Evolutionary conservation across 768 basidiomycete species (phyloP).

Genomic region (Strobilomyces confusus): DNA sequence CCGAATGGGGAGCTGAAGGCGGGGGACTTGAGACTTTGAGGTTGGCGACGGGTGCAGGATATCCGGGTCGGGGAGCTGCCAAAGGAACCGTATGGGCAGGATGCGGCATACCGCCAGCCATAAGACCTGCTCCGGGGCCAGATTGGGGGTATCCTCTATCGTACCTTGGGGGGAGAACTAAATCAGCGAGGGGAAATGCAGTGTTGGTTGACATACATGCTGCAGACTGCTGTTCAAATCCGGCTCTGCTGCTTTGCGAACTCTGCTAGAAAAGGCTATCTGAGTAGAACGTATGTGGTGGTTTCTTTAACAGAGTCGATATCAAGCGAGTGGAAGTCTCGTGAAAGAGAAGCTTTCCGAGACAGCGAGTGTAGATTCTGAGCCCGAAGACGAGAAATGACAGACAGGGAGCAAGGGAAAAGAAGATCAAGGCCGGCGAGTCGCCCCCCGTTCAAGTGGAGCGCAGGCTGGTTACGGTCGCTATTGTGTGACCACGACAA

Average conservation of each 20-base stretch:
- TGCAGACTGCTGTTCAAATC: conserved; percentile 59
- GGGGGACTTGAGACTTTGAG: conserved; percentile 54
- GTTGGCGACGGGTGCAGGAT: conserved; percentile 64
- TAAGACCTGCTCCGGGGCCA: conserved; percentile 49
- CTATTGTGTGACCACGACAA: conserved; percentile 15
- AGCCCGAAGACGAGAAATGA: conserved; percentile 8
- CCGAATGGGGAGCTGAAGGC: conserved; percentile 35
- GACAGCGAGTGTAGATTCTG: conserved; percentile 18
- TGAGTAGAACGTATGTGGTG: conserved; percentile 1
- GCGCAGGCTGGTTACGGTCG: conserved; percentile 16
- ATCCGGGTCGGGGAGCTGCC: conserved; percentile 70
- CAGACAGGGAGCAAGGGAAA: background rate
- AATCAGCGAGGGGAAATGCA: conserved; percentile 7
- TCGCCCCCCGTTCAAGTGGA: background rate
- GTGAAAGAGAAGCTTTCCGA: conserved; percentile 14
- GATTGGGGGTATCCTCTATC: conserved; percentile 52
- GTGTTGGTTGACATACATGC: conserved; percentile 49
- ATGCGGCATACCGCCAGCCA: conserved; percentile 35
- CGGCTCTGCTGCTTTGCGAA: conserved; percentile 41
- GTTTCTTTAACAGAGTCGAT: conserved; percentile 6
- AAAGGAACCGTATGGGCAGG: conserved; percentile 40
- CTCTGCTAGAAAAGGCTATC: conserved; percentile 31
- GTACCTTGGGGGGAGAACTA: conserved; percentile 43
- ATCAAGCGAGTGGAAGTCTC: conserved; percentile 31
- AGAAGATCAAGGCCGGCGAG: background rate